Base-by-base conservation (phyloP, 2,329 filamentous ascomycete species). In the Neoarthrinium moseri region DNA sequence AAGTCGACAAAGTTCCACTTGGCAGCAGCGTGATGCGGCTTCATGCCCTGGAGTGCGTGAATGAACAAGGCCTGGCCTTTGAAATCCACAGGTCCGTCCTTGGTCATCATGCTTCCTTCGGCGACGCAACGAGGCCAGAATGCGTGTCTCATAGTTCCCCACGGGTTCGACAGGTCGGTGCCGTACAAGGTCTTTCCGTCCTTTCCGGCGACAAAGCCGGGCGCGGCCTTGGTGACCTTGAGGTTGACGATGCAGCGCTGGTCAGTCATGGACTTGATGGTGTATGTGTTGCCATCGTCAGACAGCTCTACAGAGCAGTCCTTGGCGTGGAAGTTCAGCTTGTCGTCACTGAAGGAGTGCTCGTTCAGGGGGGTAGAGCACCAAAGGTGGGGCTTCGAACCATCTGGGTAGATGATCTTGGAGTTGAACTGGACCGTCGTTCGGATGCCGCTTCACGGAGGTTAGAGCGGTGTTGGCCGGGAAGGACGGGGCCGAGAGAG, bases 1-100 rank as follows among this genome's bases (percentile, higher is more conserved):
- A 96, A 96, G 70, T 91, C 83, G 68, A 82, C 78, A 73, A 96
- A 99, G 70, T 94, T 96, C 94, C 94, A 99, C 52, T 81, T 83
- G 23, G 88, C 84, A 51, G 92, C 91, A 49, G 91, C 88, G 65
- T 99, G 95, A 68, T 99, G 94, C 32, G 94, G 94, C 79, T 99
- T 99, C 92, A 97, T 97, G 65, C 91, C 94, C 72, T 97, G 94
- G 41, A 97, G 73, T 32, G 90, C 91, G 66, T 94, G 87, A 55
- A 86, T 77, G 70, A 91, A 92, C 59, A 95, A 74, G 24, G 84
- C 91, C 52, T 77, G 81, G 47, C 92, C 92, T 60, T 82, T 86
- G 66, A 96, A 84, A 65, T 96, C 86, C 51, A 96, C 76, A 29
- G 87, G 82, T 38, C 90, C 89, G 26, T 89, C 83, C 58, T 87